Base-by-base conservation (phyloP, 2,329 filamentous ascomycete genomes). In the Microcyclospora pomicola region DNA sequence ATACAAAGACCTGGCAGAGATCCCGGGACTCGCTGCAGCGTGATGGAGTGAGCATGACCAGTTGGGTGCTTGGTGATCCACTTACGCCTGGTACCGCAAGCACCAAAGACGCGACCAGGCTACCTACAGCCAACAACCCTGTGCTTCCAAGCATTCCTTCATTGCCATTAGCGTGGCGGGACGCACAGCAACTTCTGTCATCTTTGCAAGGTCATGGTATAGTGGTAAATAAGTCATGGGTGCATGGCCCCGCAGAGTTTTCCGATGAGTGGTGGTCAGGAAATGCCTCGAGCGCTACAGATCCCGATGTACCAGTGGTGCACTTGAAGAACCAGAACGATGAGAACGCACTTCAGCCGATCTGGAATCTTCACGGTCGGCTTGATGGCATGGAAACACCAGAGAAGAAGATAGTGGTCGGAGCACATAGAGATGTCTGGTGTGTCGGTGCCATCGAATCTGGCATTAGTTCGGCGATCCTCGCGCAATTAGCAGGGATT, bases 381-480 rank as follows among this genome's bases (percentile, higher is more conserved):
- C 87, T 98, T 36, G 64, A 70, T 10, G 91, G 91, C n/a, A 68
- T 84, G 40, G 91, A 96, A 60, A 80, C 91, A 55, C 69, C 70
- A 1, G 74, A 82, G 42, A 88, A 93, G 61, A 82, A 80, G 40
- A 77, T 96, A 53, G 79, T 95, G 40, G 72, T 98, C 39, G 91
- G 91, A 36, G 95, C 87, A 59, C 88, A 94, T 56, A 84, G 91
- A 14, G 91, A 98, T 59, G 77, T 85, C 0, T 94, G 85, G 83
- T 82, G 82, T 37, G 84, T 91, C 53, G 91, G 91, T 39, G 83
- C 85, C 16, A 77, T 77, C 1, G 83, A 91, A 52, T 82, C 91
- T 1, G 84, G 86, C 47, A 82, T 82, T 38, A 91, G 88, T 19
- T 93, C 86, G 0, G 88, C 88, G 5, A 72, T 96, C 31, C 80